A percentile compares a stretch with the other conserved stretches of the same genome.
phyloP scores from a whole-genome alignment of 495 filamentous ascomycete genomes.

The Hyaloscypha variabilis region DNA sequence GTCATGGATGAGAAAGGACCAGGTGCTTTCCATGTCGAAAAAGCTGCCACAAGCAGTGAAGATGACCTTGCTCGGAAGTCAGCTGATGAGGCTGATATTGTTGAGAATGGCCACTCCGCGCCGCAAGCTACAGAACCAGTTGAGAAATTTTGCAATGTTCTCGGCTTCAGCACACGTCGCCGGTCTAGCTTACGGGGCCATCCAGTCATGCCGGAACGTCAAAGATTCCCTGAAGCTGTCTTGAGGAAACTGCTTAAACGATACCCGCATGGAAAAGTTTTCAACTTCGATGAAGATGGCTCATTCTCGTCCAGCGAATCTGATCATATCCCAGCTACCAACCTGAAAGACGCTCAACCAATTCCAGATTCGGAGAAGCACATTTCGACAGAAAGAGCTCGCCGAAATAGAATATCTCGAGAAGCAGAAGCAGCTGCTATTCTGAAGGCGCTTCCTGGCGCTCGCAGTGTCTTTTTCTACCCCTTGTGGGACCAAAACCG shows the following conservation, averaged over 20 bases:
- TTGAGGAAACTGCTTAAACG: conserved; percentile 40
- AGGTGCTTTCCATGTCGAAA: conserved; percentile 17
- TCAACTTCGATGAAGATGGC: conserved; percentile 43
- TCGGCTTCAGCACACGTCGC: conserved; percentile 31
- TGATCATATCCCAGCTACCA: conserved; percentile 30
- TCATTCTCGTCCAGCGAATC: conserved; percentile 33
- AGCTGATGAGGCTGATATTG: conserved; percentile 1
- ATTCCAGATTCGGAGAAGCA: not conserved
- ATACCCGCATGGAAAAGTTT: conserved; percentile 44
- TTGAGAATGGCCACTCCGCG: not conserved
- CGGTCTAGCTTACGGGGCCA: conserved; percentile 30
- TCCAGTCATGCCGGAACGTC: conserved; percentile 18
- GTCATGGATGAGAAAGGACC: conserved; percentile 30
- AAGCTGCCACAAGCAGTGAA: conserved; percentile 17
- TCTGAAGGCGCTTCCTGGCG: conserved; percentile 45
- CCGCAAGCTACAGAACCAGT: conserved; percentile 19
- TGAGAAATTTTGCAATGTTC: conserved; percentile 31
- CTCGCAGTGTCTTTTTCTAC: conserved; percentile 56
- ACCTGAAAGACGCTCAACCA: conserved; percentile 9
- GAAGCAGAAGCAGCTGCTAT: conserved; percentile 31
- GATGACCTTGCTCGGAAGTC: conserved; percentile 20
- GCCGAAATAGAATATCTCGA: conserved; percentile 25
- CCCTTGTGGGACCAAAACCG: conserved; percentile 73
- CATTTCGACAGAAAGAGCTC: conserved; percentile 22
- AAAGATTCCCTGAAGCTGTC: conserved; percentile 36